These are phyloP conservation scores for Hypomontagnella submonticulosa DNA, from an alignment of 495 filamentous ascomycete genomes.

Conservation along the genomic window DNA sequence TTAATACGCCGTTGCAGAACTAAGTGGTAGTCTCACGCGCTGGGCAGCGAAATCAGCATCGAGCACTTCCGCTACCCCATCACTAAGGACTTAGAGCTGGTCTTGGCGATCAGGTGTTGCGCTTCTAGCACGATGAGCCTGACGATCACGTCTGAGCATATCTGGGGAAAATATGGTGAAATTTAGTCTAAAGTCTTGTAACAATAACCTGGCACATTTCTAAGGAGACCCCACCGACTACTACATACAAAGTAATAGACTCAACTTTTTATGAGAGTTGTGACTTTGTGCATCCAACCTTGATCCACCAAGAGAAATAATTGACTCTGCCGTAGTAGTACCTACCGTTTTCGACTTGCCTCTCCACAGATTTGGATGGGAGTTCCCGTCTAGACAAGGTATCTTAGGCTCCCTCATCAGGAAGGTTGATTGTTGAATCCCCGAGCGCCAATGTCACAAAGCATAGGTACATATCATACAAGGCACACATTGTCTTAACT, in stretches of 20 bases:
- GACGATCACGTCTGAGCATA: constrained; percentile 43
- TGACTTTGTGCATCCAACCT: constrained; percentile 14
- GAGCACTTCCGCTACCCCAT: constrained; percentile 16
- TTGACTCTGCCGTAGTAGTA: constrained; percentile 12
- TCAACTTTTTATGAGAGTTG: constrained; percentile 9
- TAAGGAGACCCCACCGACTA: constrained; percentile 22
- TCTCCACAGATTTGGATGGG: constrained; percentile 32
- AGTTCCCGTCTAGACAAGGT: constrained; percentile 25
- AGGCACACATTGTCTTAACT: no score
- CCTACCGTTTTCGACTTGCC: constrained; percentile 34
- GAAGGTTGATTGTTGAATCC: constrained; percentile 27
- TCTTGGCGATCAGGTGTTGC: constrained; percentile 43
- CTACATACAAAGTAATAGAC: no score
- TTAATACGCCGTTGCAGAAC: constrained; percentile 23
- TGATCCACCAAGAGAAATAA: constrained; percentile 23
- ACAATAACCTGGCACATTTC: constrained; percentile 11
- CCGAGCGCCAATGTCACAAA: not conserved
- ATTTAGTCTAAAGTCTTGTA: constrained; percentile 8
- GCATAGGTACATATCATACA: no score
- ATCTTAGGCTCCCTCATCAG: constrained; percentile 19
- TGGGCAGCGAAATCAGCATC: constrained; percentile 18
- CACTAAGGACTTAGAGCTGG: constrained; percentile 14
- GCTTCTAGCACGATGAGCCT: constrained; percentile 27
- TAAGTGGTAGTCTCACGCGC: constrained; percentile 23
- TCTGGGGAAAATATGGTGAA: constrained; percentile 40